Base-by-base conservation (phyloP, 768 basidiomycete genomes). In the Phanerodontia chrysosporium region DNA sequence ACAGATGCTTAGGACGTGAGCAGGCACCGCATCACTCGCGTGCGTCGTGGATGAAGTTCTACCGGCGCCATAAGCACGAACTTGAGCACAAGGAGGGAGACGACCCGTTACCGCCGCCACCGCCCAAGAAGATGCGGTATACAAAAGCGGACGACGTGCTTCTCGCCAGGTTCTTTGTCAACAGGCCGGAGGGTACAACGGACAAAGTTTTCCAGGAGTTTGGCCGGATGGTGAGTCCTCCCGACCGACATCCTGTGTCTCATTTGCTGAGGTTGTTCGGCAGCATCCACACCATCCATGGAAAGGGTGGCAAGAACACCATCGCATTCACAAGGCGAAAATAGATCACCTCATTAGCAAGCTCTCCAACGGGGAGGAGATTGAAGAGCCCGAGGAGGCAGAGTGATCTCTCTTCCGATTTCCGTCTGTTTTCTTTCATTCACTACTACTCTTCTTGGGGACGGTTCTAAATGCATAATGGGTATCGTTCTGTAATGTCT, bases 291-390 rank as follows among this genome's bases (percentile, higher is more conserved):
- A 92, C 68, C 92, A 94, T 75, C 92, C 92, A 2, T 94, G 92
- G 92, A 94, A 94, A 70, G 92, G 92, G 14, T 94, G 92, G 92
- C 92, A 94, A 70, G 92, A 94, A 66, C 92, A 93, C 69, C 87
- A 92, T 69, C 83, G 92, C 45, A 91, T 92, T 65, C 92, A 93
- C 70, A 93, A 92, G 68, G 79, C 83, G 13, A 91, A 90, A 68
- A 92, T 93, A 61, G 92, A 92, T 65, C 85, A 92, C 72, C 80
- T 90, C 42, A 87, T 90, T 45, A 76, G 83, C 59, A 78, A 80
- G 63, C 69, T 93, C 21, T 67, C 68, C 12, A 77, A 78, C 29
- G 90, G 89, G 13, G 84, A 88, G 68, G 76, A 69, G 44, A 74
- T 82, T 35, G 80, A 81, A 36, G 62, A 58, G 25, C 42, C 24